Evolutionary conservation across 2,329 filamentous ascomycete species (phyloP).

Genomic region (Cladosporium phlei): DNA sequence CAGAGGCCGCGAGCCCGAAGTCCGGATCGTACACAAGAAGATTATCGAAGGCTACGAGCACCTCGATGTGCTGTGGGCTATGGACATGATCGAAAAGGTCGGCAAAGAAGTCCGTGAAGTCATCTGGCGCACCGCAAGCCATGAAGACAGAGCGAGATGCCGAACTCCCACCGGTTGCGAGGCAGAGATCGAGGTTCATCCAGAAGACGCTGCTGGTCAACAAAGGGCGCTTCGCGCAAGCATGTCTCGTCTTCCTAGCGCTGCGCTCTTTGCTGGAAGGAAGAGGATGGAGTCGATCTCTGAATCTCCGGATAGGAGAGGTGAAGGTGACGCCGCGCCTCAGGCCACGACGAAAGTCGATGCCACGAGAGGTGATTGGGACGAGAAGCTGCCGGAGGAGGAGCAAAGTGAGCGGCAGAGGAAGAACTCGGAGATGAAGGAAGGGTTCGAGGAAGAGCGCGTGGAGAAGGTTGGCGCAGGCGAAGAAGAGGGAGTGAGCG

Average conservation of each 20-base stretch:
- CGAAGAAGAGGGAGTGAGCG: slow-evolving; percentile 16
- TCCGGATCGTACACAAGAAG: slow-evolving; percentile 74
- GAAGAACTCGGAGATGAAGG: slow-evolving; percentile 8
- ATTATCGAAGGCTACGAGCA: slow-evolving; percentile 87
- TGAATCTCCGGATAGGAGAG: slow-evolving; percentile 13
- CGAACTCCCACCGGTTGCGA: slow-evolving; percentile 59
- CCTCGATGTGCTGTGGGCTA: slow-evolving; percentile 90
- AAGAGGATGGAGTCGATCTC: slow-evolving; percentile 29
- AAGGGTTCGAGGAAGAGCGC: slow-evolving; percentile 12
- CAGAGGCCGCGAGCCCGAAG: slow-evolving; percentile 72
- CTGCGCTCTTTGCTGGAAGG: slow-evolving; percentile 18
- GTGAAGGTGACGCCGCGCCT: not conserved
- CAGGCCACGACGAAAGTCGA: slow-evolving; percentile 5
- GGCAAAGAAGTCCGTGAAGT: slow-evolving; percentile 76
- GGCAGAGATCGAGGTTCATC: slow-evolving; percentile 10
- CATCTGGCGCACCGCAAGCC: slow-evolving; percentile 69
- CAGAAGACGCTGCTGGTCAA: slow-evolving; percentile 2
- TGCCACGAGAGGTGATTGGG: slow-evolving; percentile 8
- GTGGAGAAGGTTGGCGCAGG: slow-evolving; percentile 10
- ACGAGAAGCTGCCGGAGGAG: not conserved
- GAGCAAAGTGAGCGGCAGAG: not conserved
- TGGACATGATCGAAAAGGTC: slow-evolving; percentile 79
- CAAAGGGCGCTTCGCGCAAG: slow-evolving; percentile 4
- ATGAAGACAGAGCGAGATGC: slow-evolving; percentile 55
- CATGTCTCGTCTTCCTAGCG: not conserved